phyloP scores from a whole-genome alignment of 23 red algal genomes.

The Gracilaria gracilis region DNA sequence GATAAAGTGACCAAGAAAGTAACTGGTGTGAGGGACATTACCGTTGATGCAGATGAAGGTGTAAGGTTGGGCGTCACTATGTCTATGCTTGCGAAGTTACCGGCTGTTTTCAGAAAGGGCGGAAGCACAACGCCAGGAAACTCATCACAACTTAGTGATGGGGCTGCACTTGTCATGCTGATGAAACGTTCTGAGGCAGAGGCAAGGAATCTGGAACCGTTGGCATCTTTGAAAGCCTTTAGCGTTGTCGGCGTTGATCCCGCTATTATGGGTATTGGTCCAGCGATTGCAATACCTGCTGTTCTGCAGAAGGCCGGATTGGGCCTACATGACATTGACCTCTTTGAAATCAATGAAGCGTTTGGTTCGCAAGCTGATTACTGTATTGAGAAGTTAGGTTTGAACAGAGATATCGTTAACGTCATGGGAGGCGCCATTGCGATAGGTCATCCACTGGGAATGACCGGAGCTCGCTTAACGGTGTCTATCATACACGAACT shows the following conservation, averaged over 20 bases:
- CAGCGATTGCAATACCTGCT: slow-evolving; percentile 87
- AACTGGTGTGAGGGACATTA: slow-evolving; percentile 55
- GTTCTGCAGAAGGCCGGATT: slow-evolving; percentile 87
- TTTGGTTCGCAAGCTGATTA: slow-evolving; percentile 98
- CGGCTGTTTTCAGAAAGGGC: slow-evolving; percentile 86
- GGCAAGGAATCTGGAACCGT: slow-evolving; percentile 73
- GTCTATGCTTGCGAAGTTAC: slow-evolving; percentile 77
- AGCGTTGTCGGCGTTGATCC: slow-evolving; percentile 94
- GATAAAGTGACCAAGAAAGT: slow-evolving; percentile 61
- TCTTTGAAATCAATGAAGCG: slow-evolving; percentile 98
- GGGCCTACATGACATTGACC: slow-evolving; percentile 76
- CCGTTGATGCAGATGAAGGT: slow-evolving; percentile 92
- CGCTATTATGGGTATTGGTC: slow-evolving; percentile 97
- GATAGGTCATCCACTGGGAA: slow-evolving; percentile 98
- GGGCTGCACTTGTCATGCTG: slow-evolving; percentile 89
- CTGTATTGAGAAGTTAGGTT: slow-evolving; percentile 75
- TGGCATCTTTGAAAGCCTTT: slow-evolving; percentile 85
- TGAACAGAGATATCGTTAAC: slow-evolving; percentile 97
- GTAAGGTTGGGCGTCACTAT: slow-evolving; percentile 89
- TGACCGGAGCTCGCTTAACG: slow-evolving; percentile 91
- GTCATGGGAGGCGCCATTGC: slow-evolving; percentile 99
- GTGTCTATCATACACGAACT: slow-evolving; percentile 94
- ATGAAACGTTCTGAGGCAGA: slow-evolving; percentile 97
- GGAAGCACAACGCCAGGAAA: slow-evolving; percentile 98
- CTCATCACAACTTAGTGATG: slow-evolving; percentile 97